Evolutionary conservation across 75 land plant species (phyloP), one percentile per base, ranked within the genome.

Genomic region (Pinus taeda): DNA sequence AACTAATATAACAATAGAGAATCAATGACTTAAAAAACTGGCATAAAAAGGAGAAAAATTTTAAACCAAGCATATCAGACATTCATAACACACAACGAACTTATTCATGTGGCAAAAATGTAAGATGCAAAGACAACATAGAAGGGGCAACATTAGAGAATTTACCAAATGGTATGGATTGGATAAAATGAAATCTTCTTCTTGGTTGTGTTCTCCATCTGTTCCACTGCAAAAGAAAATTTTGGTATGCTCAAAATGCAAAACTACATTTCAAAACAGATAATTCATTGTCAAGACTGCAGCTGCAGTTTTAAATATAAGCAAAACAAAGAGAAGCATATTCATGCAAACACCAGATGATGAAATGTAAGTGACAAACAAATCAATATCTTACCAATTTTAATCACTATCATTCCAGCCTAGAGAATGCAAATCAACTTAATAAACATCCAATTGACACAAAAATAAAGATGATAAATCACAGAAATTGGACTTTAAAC

Each of bases 121-220:
- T 36, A 60, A 21, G 39, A n/a, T 60, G 18, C 15, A 64, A 33
- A 26, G 36, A 64, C 20, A 6, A 20, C 4, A 76, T n/a, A 60
- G 42, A 79, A 57, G 18, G 3, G 33, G 21, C 2, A 57, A 53
- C 15, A 60, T 17, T 56, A 77, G 74, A 21, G n/a, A 20, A 13
- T 4, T 80, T 94, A 94, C 98, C 94, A 96, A 75, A 77, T 96
- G 94, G 81, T 96, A 96, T 60, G 98, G 98, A 79, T 89, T 92
- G 13, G 97, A 88, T 59, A 84, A 78, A 53, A 96, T 75, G 64
- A 87, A 84, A 58, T 93, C 94, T 56, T 93, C 98, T 57, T 84
- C 94, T 69, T 84, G 90, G 18, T 65, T 81, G 66, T 75, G 14
- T 53, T 90, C 95, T 67, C 87, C 86, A 45, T 88, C 94, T 80